These are phyloP conservation scores for Prunus mume DNA, from an alignment of 306 rosid genomes.

Conservation along the genomic window DNA sequence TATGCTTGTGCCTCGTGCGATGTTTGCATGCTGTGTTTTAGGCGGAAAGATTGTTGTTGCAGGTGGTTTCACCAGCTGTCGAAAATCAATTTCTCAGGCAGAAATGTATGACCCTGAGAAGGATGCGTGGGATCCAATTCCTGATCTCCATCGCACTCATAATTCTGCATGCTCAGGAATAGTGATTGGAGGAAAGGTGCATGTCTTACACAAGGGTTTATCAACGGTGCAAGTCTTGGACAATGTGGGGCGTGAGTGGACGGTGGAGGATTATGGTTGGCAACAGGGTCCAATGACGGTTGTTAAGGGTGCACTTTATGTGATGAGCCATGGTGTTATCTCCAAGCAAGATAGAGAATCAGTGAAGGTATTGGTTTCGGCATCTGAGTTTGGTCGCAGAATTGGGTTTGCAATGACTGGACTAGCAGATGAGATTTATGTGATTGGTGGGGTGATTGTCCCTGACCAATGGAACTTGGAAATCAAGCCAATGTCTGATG, in stretches of 20 bases:
- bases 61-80: slow-evolving; percentile 92
- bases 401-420: slow-evolving; percentile 88
- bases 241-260: slow-evolving; percentile 62
- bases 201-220: slow-evolving; percentile 90
- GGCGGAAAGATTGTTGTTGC: slow-evolving; percentile 91
- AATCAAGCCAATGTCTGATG: slow-evolving; percentile 73
- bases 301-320: slow-evolving; percentile 66
- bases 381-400: slow-evolving; percentile 76
- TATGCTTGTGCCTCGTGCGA: slow-evolving; percentile 90
- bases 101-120: slow-evolving; percentile 89
- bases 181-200: slow-evolving; percentile 75
- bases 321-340: slow-evolving; percentile 76
- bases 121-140: slow-evolving; percentile 76
- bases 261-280: slow-evolving; percentile 73
- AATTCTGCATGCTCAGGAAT: slow-evolving; percentile 91
- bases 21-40: slow-evolving; percentile 96
- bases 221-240: slow-evolving; percentile 83
- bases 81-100: slow-evolving; percentile 90
- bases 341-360: slow-evolving; percentile 58
- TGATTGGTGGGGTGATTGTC: slow-evolving; percentile 86
- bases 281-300: slow-evolving; percentile 92
- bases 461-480: slow-evolving; percentile 81
- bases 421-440: slow-evolving; percentile 63
- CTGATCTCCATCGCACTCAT: slow-evolving; percentile 85
- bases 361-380: slow-evolving; percentile 53